Evolutionary conservation across 306 rosid genomes (phyloP).

Genomic region (Trifolium dubium): DNA sequence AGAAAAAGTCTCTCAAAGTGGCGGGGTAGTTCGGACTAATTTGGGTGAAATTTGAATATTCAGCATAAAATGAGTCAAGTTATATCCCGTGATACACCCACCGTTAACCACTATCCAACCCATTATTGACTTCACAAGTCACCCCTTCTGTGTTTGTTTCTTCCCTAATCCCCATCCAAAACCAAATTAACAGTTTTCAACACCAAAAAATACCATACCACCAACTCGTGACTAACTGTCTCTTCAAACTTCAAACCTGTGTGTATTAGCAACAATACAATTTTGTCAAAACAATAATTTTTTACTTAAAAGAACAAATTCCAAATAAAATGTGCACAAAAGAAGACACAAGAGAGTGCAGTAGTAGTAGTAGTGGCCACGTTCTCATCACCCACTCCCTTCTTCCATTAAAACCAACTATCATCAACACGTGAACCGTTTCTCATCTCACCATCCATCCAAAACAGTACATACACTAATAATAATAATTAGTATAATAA

Average conservation of each 20-base stretch:
- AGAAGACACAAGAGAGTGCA: not conserved
- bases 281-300: too few species aligned
- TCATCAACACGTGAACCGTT: constrained; percentile 31
- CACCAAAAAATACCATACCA: constrained; percentile 18
- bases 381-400: not conserved
- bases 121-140: too few species aligned
- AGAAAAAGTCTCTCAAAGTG: too few species aligned
- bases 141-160: too few species aligned
- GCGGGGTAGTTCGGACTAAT: too few species aligned
- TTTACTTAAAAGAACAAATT: not conserved
- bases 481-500: not conserved
- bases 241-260: not conserved
- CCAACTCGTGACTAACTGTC: constrained; percentile 26
- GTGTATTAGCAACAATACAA: too few species aligned
- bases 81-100: too few species aligned
- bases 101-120: too few species aligned
- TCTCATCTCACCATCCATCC: not conserved
- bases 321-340: not conserved
- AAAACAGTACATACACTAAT: not conserved
- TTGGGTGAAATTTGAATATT: too few species aligned
- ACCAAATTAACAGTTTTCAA: not conserved
- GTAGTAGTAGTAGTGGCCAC: constrained; percentile 26
- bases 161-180: not conserved
- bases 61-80: too few species aligned
- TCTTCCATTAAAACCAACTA: not conserved